A percentile compares a stretch with the other conserved stretches of the same genome.
Conservation (phyloP, 257 asterid genomes). For the Plantago major region DNA sequence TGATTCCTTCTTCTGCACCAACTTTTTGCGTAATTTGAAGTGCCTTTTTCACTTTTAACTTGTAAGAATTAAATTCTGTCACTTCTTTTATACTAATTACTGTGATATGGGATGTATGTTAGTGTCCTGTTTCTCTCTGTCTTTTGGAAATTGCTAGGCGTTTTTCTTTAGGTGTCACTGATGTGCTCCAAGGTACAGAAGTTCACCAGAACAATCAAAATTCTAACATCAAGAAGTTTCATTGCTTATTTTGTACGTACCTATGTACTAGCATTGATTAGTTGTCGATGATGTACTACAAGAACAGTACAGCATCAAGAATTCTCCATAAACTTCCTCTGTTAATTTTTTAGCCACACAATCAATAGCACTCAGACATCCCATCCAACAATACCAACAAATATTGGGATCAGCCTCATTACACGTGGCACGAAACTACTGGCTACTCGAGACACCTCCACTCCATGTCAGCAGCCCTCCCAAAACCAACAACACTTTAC, state of each 20-base stretch:
- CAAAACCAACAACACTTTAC: constrained; percentile 6
- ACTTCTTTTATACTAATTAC: too few relatives aligned
- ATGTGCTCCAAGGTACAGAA: too few relatives aligned
- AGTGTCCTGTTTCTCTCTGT: too few relatives aligned
- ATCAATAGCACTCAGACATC: constrained; percentile 14
- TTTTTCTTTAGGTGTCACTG: too few relatives aligned
- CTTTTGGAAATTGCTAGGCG: too few relatives aligned
- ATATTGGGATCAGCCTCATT: constrained; percentile 29
- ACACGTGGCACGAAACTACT: constrained; percentile 38
- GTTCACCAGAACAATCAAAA: background rate
- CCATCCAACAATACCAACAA: constrained; percentile 6
- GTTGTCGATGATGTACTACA: background rate
- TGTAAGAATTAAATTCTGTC: too few relatives aligned
- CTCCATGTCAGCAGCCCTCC: constrained; percentile 26
- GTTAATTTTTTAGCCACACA: constrained; percentile 50
- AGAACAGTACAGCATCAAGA: constrained; percentile 9
- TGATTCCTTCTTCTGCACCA: background rate
- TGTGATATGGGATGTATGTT: too few relatives aligned
- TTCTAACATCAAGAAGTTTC: background rate
- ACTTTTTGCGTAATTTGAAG: too few relatives aligned
- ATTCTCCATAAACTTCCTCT: constrained; percentile 8
- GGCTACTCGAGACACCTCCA: constrained; percentile 30
- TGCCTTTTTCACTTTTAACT: too few relatives aligned
- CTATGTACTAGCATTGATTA: background rate
- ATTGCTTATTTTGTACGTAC: background rate